phyloP scores from a whole-genome alignment of 139 green algal genomes.

The Prasinococcaceae sp. region DNA sequence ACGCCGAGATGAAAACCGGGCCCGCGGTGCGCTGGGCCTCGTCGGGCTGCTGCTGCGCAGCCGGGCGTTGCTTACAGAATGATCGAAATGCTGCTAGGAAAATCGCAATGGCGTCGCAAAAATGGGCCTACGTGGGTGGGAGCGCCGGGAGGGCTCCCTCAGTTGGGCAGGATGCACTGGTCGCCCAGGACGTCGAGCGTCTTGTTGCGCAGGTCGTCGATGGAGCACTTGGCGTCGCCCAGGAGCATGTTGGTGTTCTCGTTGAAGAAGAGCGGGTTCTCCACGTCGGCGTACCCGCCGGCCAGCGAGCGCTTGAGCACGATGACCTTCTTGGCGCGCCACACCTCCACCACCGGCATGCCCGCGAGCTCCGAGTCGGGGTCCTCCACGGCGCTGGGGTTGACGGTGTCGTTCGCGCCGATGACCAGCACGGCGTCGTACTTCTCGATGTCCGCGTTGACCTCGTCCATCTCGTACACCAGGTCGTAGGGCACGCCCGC shows the following conservation, averaged over 20 bases:
- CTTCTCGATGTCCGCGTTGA: slow-evolving; percentile 14
- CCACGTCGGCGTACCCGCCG: slow-evolving; percentile 20
- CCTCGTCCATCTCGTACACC: slow-evolving; percentile 24
- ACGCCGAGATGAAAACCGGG: too few relatives aligned
- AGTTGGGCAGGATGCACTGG: too few relatives aligned
- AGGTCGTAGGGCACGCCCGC: slow-evolving; percentile 22
- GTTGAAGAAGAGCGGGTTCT: slow-evolving; percentile 24
- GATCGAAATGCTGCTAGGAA: too few relatives aligned
- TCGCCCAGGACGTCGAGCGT: too few relatives aligned
- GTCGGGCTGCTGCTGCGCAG: too few relatives aligned
- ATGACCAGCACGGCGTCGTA: slow-evolving; percentile 18
- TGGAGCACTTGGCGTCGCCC: slow-evolving; percentile 19
- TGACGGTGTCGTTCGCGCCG: slow-evolving; percentile 27
- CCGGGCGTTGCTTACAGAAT: too few relatives aligned
- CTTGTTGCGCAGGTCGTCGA: slow-evolving; percentile 11
- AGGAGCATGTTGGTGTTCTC: slow-evolving; percentile 24
- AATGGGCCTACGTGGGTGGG: too few relatives aligned
- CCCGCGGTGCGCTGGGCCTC: too few relatives aligned
- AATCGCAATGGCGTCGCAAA: too few relatives aligned
- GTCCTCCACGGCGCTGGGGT: slow-evolving; percentile 14
- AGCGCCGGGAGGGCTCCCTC: too few relatives aligned
- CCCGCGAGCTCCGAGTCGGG: slow-evolving; percentile 15
- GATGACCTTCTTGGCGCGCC: slow-evolving; percentile 13
- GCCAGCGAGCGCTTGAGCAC: slow-evolving; percentile 19
- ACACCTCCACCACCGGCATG: slow-evolving; percentile 25